Evolutionary conservation across 768 basidiomycete genomes (phyloP).

Genomic region (Galerina sulciceps): DNA sequence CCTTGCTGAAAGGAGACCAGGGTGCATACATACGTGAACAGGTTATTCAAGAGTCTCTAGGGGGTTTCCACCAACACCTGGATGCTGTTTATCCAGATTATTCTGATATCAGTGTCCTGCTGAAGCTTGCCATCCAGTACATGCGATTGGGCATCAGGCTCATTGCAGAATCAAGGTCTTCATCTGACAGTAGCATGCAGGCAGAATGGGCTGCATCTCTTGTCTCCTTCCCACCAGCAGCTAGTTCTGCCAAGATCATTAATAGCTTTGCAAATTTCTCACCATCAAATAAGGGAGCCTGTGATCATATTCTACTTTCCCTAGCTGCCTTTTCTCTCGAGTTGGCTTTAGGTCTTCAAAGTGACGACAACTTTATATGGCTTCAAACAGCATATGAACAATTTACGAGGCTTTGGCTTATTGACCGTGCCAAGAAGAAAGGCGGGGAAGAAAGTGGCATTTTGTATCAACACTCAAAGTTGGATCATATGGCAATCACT

Average conservation of each 20-base stretch:
- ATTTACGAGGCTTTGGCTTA: constrained; percentile 79
- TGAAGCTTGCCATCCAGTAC: constrained; percentile 68
- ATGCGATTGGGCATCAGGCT: constrained; percentile 77
- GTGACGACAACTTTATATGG: constrained; percentile 29
- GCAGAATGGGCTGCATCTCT: constrained; percentile 34
- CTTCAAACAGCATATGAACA: constrained; percentile 68
- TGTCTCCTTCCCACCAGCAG: constrained; percentile 58
- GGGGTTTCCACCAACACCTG: constrained; percentile 78
- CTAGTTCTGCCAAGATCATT: constrained; percentile 42
- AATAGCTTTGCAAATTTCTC: constrained; percentile 25
- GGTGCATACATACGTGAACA: constrained; percentile 59
- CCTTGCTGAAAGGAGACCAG: constrained; percentile 38
- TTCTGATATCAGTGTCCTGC: constrained; percentile 67
- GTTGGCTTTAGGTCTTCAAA: constrained; percentile 42
- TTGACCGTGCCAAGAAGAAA: constrained; percentile 73
- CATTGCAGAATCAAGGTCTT: constrained; percentile 23
- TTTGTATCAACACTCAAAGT: constrained; percentile 71
- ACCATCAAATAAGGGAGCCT: constrained; percentile 35
- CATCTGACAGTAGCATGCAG: constrained; percentile 13
- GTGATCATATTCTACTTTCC: constrained; percentile 48
- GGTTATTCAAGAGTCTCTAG: constrained; percentile 78
- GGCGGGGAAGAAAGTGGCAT: constrained; percentile 67
- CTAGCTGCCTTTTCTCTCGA: constrained; percentile 53
- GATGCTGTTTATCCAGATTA: constrained; percentile 70
- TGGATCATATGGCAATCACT: constrained; percentile 54